These are phyloP conservation scores for Solanum infundibuliforme DNA, from an alignment of 257 asterid genomes.

Conservation along the genomic window DNA sequence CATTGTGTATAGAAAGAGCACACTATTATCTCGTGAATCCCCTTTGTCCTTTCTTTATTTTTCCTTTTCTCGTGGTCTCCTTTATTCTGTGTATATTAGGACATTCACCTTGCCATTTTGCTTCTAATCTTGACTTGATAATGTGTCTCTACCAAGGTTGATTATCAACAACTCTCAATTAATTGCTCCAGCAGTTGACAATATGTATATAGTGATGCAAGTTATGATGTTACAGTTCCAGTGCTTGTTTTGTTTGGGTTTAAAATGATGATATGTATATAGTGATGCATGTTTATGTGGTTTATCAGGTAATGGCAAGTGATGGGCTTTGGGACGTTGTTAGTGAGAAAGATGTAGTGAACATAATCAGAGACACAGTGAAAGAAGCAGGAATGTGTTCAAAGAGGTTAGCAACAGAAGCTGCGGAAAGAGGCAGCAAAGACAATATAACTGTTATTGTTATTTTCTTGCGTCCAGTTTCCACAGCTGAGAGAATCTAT, in stretches of 20 bases:
- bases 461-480: slow-evolving; percentile 72
- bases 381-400: slow-evolving; percentile 95
- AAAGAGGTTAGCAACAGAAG: slow-evolving; percentile 84
- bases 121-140: background rate
- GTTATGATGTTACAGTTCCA: background rate
- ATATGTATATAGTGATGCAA: background rate
- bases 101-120: background rate
- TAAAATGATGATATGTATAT: background rate
- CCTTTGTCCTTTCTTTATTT: background rate
- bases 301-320: slow-evolving; percentile 77
- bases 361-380: slow-evolving; percentile 74
- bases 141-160: background rate
- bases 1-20: background rate
- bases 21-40: background rate
- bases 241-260: background rate
- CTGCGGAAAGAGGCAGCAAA: slow-evolving; percentile 76
- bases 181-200: background rate
- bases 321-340: slow-evolving; percentile 96
- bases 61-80: background rate
- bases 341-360: slow-evolving; percentile 58
- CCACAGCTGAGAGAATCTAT: slow-evolving; percentile 87
- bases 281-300: background rate
- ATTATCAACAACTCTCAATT: background rate
- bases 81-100: background rate
- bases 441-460: slow-evolving; percentile 82